phyloP scores from a whole-genome alignment of 108 stramenopile species.

The Cyclotella sp. region DNA sequence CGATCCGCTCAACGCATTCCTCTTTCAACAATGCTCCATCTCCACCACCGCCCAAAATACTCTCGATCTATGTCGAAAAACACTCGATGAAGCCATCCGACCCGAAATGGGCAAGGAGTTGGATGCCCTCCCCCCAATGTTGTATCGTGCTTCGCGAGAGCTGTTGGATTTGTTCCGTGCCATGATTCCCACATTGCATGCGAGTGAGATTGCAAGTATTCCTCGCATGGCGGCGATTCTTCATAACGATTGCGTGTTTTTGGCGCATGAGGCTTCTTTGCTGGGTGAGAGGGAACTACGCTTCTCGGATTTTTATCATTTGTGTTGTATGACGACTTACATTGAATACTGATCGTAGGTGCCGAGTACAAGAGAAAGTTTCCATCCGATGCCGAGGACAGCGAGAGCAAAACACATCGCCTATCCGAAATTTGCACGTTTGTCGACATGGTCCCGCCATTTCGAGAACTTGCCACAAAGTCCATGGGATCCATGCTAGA shows the following conservation, averaged over 20 bases:
- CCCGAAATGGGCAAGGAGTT: constrained; percentile 26
- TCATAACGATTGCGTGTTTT: constrained; percentile 82
- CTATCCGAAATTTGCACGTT: constrained; percentile 76
- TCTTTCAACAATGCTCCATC: constrained; percentile 66
- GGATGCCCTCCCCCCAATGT: constrained; percentile 59
- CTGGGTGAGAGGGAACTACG: constrained; percentile 59
- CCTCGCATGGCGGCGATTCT: constrained; percentile 84
- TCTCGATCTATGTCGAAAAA: constrained; percentile 57
- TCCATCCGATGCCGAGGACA: constrained; percentile 21
- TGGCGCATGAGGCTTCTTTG: constrained; percentile 75
- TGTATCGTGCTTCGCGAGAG: constrained; percentile 77
- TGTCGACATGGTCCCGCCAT: constrained; percentile 86
- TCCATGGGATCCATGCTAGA: constrained; percentile 80
- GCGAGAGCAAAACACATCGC: constrained; percentile 43
- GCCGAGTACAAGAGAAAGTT: constrained; percentile 74
- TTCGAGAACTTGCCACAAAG: constrained; percentile 78
- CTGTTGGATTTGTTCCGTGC: constrained; percentile 79
- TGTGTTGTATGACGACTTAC: neutral
- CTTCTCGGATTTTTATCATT: neutral
- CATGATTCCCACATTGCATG: constrained; percentile 71
- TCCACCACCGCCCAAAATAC: constrained; percentile 70
- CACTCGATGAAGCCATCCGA: constrained; percentile 70
- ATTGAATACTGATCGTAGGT: constrained; percentile 15
- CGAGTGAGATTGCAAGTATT: constrained; percentile 66
- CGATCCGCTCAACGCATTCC: constrained; percentile 65